Evolutionary conservation across 2,329 filamentous ascomycete species (phyloP).

Genomic region (Chrysoporthe deuterocubensis): DNA sequence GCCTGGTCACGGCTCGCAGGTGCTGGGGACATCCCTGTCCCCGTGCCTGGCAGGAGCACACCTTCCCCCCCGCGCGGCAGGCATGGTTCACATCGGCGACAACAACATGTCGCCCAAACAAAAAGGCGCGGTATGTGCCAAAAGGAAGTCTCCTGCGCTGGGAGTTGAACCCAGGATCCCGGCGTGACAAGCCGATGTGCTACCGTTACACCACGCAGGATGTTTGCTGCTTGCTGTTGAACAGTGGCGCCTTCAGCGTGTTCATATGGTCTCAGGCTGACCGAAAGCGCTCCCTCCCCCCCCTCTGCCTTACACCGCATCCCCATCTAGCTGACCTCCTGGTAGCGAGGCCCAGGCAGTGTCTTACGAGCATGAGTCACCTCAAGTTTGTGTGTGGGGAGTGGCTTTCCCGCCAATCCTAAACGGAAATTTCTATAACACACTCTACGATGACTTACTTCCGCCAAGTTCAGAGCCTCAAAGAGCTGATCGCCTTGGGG

Average conservation of each 20-base stretch:
- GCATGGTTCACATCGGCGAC: background rate
- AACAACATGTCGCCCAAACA: background rate
- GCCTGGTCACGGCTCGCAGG: background rate
- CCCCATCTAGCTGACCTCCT: background rate
- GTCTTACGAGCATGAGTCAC: background rate
- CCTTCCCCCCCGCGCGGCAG: background rate
- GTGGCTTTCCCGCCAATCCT: no score
- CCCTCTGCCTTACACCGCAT: background rate
- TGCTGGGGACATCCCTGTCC: constrained; percentile 7
- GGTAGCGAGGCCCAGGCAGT: background rate
- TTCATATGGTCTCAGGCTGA: background rate
- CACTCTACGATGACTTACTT: background rate
- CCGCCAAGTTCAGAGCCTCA: background rate
- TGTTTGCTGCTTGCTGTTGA: background rate
- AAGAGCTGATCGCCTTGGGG: background rate
- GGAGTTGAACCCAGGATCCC: constrained; percentile 10
- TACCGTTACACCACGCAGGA: constrained; percentile 11
- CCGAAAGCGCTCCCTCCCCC: background rate
- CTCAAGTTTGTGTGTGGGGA: background rate
- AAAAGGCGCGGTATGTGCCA: background rate
- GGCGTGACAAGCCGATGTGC: constrained; percentile 9
- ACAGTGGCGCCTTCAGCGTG: background rate
- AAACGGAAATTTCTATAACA: background rate
- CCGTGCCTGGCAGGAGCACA: background rate
- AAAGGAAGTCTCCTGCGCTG: constrained; percentile 2